Evolutionary conservation across 2,329 filamentous ascomycete genomes (phyloP).

Genomic region (Geosmithia putterillii): DNA sequence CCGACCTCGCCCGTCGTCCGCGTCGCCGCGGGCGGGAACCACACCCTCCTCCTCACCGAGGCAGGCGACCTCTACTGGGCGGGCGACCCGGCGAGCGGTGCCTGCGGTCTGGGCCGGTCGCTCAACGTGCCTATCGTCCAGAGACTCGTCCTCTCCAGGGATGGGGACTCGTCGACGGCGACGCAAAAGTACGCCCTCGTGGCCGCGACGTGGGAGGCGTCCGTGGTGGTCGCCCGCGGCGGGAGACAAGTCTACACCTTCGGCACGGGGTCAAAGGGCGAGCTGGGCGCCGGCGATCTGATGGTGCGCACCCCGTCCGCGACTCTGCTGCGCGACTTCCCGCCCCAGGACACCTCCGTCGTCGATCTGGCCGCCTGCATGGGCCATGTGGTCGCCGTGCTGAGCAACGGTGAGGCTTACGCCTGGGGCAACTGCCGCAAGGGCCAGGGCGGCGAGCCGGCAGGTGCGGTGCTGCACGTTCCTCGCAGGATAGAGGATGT

Average conservation of each 20-base stretch:
- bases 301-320: constrained; percentile 35
- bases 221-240: constrained; percentile 29
- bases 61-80: constrained; percentile 49
- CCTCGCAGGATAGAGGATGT: constrained; percentile 49
- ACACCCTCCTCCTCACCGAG: constrained; percentile 61
- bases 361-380: constrained; percentile 60
- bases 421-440: constrained; percentile 86
- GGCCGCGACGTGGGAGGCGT: constrained; percentile 71
- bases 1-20: constrained; percentile 21
- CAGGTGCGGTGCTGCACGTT: constrained; percentile 33
- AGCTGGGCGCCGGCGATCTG: constrained; percentile 51
- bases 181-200: constrained; percentile 26
- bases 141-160: constrained; percentile 19
- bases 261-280: constrained; percentile 58
- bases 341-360: constrained; percentile 44
- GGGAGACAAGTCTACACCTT: constrained; percentile 45
- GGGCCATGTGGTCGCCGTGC: constrained; percentile 62
- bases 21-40: constrained; percentile 65
- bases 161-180: constrained; percentile 11
- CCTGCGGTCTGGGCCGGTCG: constrained; percentile 34
- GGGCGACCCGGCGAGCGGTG: constrained; percentile 45
- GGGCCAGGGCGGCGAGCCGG: constrained; percentile 60
- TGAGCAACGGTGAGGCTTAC: constrained; percentile 65
- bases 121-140: constrained; percentile 24
- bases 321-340: constrained; percentile 47